These are phyloP conservation scores for Porcisia deanei DNA, from an alignment of 208 protist species.

Conservation along the genomic window DNA sequence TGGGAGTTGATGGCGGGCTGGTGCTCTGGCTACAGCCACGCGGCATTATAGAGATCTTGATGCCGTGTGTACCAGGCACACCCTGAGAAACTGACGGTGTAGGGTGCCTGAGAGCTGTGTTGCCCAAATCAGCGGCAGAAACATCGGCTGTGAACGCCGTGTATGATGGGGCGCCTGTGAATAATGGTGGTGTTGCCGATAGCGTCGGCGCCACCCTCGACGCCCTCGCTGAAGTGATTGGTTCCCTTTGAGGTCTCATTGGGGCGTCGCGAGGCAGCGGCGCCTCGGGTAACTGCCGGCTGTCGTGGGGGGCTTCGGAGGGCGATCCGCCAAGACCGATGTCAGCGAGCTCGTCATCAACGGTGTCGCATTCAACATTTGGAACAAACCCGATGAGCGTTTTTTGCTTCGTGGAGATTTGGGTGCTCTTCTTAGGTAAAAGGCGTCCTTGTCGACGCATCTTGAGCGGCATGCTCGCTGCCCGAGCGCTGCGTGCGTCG, in stretches of 20 bases:
- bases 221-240: too few species aligned
- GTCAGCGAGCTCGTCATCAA: constrained; percentile 29
- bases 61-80: background rate
- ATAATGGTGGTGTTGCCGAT: background rate
- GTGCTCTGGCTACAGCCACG: background rate
- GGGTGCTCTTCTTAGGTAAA: constrained; percentile 4
- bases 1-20: background rate
- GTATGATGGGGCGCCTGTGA: background rate
- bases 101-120: background rate
- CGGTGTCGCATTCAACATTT: constrained; percentile 18
- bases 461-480: constrained; percentile 28
- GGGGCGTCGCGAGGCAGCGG: background rate
- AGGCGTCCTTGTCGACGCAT: background rate
- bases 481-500: constrained; percentile 11
- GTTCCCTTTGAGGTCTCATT: background rate
- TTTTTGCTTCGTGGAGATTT: constrained; percentile 15
- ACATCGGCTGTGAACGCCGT: background rate
- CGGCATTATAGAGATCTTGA: too few species aligned
- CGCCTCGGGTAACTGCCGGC: background rate
- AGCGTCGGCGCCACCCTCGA: background rate
- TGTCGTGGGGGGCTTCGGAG: constrained; percentile 3
- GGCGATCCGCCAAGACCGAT: constrained; percentile 9
- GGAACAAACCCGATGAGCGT: constrained; percentile 15
- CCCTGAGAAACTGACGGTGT: background rate
- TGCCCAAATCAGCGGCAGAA: background rate